Evolutionary conservation across 2,329 filamentous ascomycete species (phyloP), one percentile per base, ranked within the genome.

Genomic region (Sclerotinia nivalis): DNA sequence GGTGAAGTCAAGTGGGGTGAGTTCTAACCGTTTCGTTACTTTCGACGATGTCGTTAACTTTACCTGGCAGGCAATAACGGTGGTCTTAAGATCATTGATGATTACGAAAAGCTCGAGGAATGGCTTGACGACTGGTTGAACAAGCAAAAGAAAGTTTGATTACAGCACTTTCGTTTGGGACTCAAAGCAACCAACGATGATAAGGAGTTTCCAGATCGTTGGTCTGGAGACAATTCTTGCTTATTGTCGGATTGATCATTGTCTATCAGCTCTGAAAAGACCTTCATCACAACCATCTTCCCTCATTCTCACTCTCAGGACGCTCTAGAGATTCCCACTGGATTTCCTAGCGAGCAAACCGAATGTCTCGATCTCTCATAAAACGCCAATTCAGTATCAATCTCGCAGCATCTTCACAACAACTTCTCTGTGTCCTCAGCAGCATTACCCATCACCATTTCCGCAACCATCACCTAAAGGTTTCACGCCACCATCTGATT

Each of bases 71-170:
- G n/a, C 15, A 3, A 25, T 7, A 0, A 28, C 2, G 28, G 47
- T 5, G 0, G 6, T 2, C 7, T 15, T 0, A 25, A 40, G 0
- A 40, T 64, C 10, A 37, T 64, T 52, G 28, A 20, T 13, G 61
- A 64, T 50, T 54, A 64, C 4, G 4, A 52, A 18, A 50, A 64
- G 31, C 45, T 64, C 8, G 61, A 64, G 9, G 28, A 40, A n/a
- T 64, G 61, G 61, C 60, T 64, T 3, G 22, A 64, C 4, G 13
- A 31, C 15, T n/a, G 47, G 28, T 50, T 64, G 43, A 64, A 64
- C 6, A 50, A 64, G 22, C 43, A 49, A 31, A 34, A n/a, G 18
- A 28, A 28, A 20, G 40, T 62, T 49, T 62, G 25, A 62, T 55
- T n/a, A n/a, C n/a, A n/a, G n/a, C n/a, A n/a, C n/a, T 22, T 18